Conservation (phyloP, 202 grass and related monocot species). For the Digitaria exilis region DNA sequence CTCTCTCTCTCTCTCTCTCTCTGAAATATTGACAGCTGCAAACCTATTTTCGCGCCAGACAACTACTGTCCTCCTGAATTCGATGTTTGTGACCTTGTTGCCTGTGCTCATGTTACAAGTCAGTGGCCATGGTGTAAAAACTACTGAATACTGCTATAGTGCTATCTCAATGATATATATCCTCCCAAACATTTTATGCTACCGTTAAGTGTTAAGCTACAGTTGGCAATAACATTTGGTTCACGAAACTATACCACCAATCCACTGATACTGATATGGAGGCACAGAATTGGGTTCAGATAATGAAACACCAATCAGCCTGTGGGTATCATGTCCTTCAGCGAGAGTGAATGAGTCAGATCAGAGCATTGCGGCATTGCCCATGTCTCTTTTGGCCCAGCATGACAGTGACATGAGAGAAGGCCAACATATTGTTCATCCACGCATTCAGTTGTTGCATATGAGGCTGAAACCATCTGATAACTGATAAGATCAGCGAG, state of each 20-base stretch:
- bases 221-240: neutral
- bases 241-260: neutral
- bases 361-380: neutral
- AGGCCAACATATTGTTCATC: neutral
- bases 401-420: conserved; percentile 35
- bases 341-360: neutral
- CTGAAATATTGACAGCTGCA: neutral
- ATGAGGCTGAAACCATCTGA: conserved; percentile 33
- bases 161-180: neutral
- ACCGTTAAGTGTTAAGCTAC: neutral
- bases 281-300: neutral
- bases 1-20: neutral
- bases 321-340: neutral
- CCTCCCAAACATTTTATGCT: neutral
- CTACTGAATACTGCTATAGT: neutral
- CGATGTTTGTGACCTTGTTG: neutral
- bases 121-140: neutral
- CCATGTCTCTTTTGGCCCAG: conserved; percentile 5
- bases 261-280: neutral
- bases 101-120: neutral
- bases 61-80: conserved; percentile 1
- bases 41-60: conserved; percentile 31
- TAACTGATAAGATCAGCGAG: neutral
- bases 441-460: conserved; percentile 15
- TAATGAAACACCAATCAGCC: neutral